Base-by-base conservation (phyloP, 1,139 yeast genomes). In the Geotrichum macrosporum region DNA sequence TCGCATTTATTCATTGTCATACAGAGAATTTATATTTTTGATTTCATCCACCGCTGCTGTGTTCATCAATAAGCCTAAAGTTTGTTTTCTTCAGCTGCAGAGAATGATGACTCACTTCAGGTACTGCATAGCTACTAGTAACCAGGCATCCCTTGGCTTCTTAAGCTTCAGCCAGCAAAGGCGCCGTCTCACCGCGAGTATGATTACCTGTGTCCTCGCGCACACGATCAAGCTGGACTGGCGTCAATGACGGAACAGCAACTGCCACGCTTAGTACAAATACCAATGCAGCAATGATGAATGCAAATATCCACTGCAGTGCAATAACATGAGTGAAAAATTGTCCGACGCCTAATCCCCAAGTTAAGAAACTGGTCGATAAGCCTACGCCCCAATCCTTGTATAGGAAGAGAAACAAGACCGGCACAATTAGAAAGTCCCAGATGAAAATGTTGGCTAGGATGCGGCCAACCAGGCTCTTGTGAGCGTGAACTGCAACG, bases 231-330 rank as follows among this genome's bases (percentile, higher is more conserved):
- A 30, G 33, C 13, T 30, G 33, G 13, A 13, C 33, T 5, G 33
- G 33, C 33, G 33, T 13, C 13, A 30, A 13, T 13, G 33, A 30
- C 8, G 33, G 33, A 13, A 30, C 33, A 5, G 33, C 33, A 9
- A 73, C 72, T 22, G 75, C 62, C 35, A 76, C 51, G 19, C 81
- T 70, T 47, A 73, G 62, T 22, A 78, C 58, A 51, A 78, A 71
- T 62, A 81, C 73, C 16, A 70, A 46, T n/a, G 76, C 81, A 12
- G 84, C 69, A 55, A 84, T 83, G 48, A 75, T 65, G 55, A 82
- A 78, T 6, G 88, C 94, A 68, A 84, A 84, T 55, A 83, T 77
- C 94, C 94, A 85, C 68, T 84, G 94, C 53, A 84, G 72, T 2
- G 92, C 92, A 68, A 84, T 74, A 24, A 77, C 69, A 67, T 77